Conservation (phyloP, 805 yeast genomes). For the Saturnispora hagleri region DNA sequence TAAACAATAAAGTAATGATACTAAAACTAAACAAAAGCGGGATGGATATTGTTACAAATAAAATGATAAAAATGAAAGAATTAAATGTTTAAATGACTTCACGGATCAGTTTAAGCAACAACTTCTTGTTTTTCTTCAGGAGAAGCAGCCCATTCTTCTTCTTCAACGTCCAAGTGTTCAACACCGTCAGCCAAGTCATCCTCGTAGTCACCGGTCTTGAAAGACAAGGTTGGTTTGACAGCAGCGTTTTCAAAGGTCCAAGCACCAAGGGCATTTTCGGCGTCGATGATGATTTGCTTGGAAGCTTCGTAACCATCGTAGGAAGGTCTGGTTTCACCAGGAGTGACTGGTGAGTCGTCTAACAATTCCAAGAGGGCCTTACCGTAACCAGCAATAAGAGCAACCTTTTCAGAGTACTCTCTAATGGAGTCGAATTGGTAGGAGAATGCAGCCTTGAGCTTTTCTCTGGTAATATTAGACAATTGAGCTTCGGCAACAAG, state of each 20-base stretch:
- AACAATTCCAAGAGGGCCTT: constrained; percentile 74
- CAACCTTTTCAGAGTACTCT: constrained; percentile 79
- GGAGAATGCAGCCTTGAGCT: constrained; percentile 74
- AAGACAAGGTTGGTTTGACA: constrained; percentile 71
- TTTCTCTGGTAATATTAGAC: constrained; percentile 80
- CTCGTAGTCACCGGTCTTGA: constrained; percentile 37
- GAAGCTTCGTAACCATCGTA: constrained; percentile 86
- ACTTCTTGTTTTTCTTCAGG: constrained; percentile 12
- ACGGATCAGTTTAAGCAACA: constrained; percentile 18
- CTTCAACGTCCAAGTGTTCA: constrained; percentile 41
- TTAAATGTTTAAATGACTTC: not conserved
- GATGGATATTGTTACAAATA: not conserved
- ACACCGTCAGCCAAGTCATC: constrained; percentile 42
- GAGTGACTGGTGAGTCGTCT: constrained; percentile 80
- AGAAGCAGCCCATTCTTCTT: constrained; percentile 37
- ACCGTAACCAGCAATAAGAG: constrained; percentile 84
- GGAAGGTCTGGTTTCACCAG: constrained; percentile 87
- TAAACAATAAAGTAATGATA: not conserved
- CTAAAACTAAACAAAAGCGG: not conserved
- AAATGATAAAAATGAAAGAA: not conserved
- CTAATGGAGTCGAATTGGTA: constrained; percentile 80
- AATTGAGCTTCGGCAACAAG: constrained; percentile 88
- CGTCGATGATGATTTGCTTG: constrained; percentile 78
- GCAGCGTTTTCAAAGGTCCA: constrained; percentile 82
- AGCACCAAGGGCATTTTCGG: constrained; percentile 71